Conservation (phyloP, 306 rosid species). For the Hippophae gyantsensis region DNA sequence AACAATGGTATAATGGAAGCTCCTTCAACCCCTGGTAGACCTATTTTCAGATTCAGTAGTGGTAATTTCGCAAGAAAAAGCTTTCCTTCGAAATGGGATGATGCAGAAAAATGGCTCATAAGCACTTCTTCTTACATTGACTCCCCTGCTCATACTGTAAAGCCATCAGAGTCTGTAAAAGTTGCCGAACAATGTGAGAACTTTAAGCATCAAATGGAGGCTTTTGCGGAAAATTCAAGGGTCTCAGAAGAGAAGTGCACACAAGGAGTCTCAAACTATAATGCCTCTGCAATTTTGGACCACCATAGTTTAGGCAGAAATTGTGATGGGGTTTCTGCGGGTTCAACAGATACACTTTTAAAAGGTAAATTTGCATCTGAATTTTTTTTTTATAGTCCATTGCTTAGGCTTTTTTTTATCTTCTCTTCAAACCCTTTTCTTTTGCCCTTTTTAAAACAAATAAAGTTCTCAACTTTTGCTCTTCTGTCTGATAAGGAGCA, state of each 20-base stretch:
- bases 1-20: slow-evolving; percentile 35
- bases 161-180: slow-evolving; percentile 42
- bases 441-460: neutral
- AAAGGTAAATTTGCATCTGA: slow-evolving; percentile 48
- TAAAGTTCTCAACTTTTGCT: slow-evolving; percentile 10
- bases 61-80: slow-evolving; percentile 54
- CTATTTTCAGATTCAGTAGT: slow-evolving; percentile 64
- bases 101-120: slow-evolving; percentile 96
- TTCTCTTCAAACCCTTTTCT: neutral
- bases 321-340: slow-evolving; percentile 37
- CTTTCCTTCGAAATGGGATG: slow-evolving; percentile 97
- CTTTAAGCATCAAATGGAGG: slow-evolving; percentile 47
- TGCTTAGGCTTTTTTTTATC: slow-evolving; percentile 13
- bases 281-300: slow-evolving; percentile 40
- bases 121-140: slow-evolving; percentile 60
- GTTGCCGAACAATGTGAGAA: slow-evolving; percentile 30
- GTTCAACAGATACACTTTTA: slow-evolving; percentile 51
- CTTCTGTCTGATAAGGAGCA: neutral
- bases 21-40: slow-evolving; percentile 91
- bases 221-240: slow-evolving; percentile 54
- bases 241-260: slow-evolving; percentile 54
- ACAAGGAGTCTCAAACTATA: slow-evolving; percentile 38
- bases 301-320: slow-evolving; percentile 31
- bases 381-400: slow-evolving; percentile 12
- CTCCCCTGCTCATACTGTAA: slow-evolving; percentile 60